These are phyloP conservation scores for Alternaria hordeiaustralica DNA, from an alignment of 2,329 filamentous ascomycete genomes.

Conservation along the genomic window DNA sequence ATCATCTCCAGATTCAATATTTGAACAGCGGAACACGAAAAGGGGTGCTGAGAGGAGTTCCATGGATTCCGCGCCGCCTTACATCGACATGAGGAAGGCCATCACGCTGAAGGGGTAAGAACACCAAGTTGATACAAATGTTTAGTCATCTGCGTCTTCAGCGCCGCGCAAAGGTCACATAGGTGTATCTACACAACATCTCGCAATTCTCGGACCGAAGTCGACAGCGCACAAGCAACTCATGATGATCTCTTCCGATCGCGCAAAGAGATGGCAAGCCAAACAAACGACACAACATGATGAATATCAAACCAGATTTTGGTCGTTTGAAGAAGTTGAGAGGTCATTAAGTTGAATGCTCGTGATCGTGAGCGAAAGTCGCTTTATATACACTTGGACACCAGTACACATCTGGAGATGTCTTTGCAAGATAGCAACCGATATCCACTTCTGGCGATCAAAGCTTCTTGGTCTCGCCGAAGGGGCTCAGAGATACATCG, in stretches of 20 bases:
- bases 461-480: background rate
- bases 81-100: background rate
- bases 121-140: background rate
- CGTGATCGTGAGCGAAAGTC: background rate
- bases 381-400: background rate
- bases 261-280: background rate
- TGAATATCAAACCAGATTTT: background rate
- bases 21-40: background rate
- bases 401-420: no score
- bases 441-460: background rate
- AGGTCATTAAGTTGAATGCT: rapidly evolving
- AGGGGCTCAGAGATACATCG: background rate
- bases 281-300: background rate
- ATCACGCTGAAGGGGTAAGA: background rate
- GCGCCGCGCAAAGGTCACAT: background rate
- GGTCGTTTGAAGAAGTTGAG: no score
- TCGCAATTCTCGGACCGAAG: background rate
- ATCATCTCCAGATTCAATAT: background rate
- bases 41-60: background rate
- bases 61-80: background rate
- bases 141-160: background rate
- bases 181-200: background rate
- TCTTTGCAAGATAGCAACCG: background rate
- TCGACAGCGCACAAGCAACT: rapidly evolving
- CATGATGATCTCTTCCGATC: background rate